A percentile compares a stretch with the other conserved stretches of the same genome.
Conservation (phyloP, 2,329 filamentous ascomycete species). For the Nemania diffusa region DNA sequence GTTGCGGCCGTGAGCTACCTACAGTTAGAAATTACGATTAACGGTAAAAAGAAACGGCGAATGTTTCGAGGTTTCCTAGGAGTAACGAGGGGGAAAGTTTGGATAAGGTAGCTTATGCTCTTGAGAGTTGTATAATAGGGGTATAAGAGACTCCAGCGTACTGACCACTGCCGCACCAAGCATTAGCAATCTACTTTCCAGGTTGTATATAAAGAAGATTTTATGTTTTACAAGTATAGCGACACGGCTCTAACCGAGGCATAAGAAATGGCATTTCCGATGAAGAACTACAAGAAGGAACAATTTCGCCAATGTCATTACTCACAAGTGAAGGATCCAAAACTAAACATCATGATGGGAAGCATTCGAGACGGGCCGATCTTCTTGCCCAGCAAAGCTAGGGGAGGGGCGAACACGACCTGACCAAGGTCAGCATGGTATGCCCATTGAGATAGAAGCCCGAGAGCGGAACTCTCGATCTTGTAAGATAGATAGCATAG, state of each 20-base stretch:
- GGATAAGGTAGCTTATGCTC: too few species aligned
- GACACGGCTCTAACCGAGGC: neutral
- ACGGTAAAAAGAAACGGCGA: too few species aligned
- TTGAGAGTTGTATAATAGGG: too few species aligned
- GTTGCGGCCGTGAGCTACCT: constrained; percentile 60
- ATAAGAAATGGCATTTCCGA: neutral
- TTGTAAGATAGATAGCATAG: neutral
- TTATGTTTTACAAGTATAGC: neutral
- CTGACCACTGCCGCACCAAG: constrained; percentile 48
- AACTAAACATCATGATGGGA: constrained; percentile 72
- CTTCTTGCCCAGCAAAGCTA: constrained; percentile 75
- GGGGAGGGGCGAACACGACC: constrained; percentile 73
- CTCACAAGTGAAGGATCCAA: constrained; percentile 68
- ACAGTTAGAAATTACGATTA: too few species aligned
- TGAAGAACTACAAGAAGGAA: neutral
- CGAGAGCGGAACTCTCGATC: neutral
- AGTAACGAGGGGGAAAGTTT: too few species aligned
- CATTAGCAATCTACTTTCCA: constrained; percentile 71
- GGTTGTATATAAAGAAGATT: neutral
- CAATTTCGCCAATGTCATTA: neutral
- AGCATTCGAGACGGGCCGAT: constrained; percentile 72
- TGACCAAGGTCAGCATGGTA: neutral
- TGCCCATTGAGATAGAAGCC: neutral
- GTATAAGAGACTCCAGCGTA: too few species aligned
- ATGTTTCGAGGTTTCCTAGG: too few species aligned